Base-by-base conservation (phyloP, 345 rosid genomes). In the Zanthoxylum bungeanum region DNA sequence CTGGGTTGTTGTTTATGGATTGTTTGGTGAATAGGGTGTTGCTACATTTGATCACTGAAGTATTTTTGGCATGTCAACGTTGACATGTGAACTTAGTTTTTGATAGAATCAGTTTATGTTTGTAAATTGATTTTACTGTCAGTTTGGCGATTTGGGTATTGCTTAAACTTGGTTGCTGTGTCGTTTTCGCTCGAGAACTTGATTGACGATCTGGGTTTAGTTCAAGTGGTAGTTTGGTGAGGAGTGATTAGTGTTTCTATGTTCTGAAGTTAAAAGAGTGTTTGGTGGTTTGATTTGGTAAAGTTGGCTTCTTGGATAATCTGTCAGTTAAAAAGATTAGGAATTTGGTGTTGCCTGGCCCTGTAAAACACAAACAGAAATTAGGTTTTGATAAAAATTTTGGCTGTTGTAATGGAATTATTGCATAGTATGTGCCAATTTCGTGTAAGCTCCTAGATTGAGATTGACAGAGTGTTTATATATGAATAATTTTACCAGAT, bases 241-340 rank as follows among this genome's bases (percentile, higher is more conserved):
- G n/a, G n/a, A 33, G 52, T 40, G 36, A 22, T 63, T 56, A 44
- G 70, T 60, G 39, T 30, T 78, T 70, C 72, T 71, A 28, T 63
- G 44, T 72, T 49, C 81, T 75, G 62, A 83, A 79, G 85, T 57
- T 63, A 46, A 66, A 76, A 76, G 74, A 56, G 74, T 59, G 81
- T 68, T 76, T 71, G 70, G 76, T 73, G 76, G 12, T 74, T 80
- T 75, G 78, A 81, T 78, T 80, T 80, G 86, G 84, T 73, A 17
- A 73, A 80, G 72, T 86, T 83, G 79, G 78, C 84, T 76, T 83
- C 60, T 74, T 78, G 56, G 44, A 47, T 60, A 71, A 51, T 50
- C 40, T 78, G 57, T 70, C 71, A 36, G 31, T 65, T 49, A 10
- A 53, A 62, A 66, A 74, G 66, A 69, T 66, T 47, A 36, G 42